Conservation (phyloP, 805 yeast genomes). For the Candida andamanensis region DNA sequence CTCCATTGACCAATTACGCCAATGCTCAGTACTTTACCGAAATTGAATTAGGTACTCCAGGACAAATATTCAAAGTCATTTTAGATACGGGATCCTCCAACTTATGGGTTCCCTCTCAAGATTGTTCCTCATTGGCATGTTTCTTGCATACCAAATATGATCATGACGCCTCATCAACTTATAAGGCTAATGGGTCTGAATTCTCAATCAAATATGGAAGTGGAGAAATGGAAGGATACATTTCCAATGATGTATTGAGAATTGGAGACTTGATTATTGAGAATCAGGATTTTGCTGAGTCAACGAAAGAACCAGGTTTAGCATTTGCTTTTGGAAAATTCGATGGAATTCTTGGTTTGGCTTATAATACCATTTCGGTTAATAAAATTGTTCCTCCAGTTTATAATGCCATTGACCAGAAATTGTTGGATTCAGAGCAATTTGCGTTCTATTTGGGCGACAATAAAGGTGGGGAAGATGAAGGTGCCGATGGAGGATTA, state of each 20-base stretch:
- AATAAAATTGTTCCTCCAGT: constrained; percentile 89
- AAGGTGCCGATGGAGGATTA: constrained; percentile 68
- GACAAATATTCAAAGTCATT: constrained; percentile 87
- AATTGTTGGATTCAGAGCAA: constrained; percentile 75
- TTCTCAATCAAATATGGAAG: constrained; percentile 89
- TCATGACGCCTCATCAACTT: constrained; percentile 75
- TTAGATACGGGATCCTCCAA: constrained; percentile 96
- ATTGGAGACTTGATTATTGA: constrained; percentile 83
- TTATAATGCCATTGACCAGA: constrained; percentile 79
- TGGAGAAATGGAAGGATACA: constrained; percentile 87
- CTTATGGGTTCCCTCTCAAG: constrained; percentile 90
- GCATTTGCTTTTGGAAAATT: constrained; percentile 98
- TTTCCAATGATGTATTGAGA: constrained; percentile 77
- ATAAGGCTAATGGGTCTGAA: constrained; percentile 79
- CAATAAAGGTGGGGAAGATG: constrained; percentile 54
- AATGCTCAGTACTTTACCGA: constrained; percentile 97
- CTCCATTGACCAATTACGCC: constrained; percentile 87
- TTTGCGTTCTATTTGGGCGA: constrained; percentile 92
- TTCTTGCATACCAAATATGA: constrained; percentile 89
- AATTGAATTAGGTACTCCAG: constrained; percentile 87
- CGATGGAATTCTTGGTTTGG: constrained; percentile 95
- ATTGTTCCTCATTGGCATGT: constrained; percentile 93
- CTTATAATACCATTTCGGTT: constrained; percentile 86
- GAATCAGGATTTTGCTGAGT: constrained; percentile 93
- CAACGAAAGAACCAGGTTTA: constrained; percentile 94